Evolutionary conservation across 2,329 filamentous ascomycete genomes (phyloP).

Genomic region (Leptosphaerulina australis): DNA sequence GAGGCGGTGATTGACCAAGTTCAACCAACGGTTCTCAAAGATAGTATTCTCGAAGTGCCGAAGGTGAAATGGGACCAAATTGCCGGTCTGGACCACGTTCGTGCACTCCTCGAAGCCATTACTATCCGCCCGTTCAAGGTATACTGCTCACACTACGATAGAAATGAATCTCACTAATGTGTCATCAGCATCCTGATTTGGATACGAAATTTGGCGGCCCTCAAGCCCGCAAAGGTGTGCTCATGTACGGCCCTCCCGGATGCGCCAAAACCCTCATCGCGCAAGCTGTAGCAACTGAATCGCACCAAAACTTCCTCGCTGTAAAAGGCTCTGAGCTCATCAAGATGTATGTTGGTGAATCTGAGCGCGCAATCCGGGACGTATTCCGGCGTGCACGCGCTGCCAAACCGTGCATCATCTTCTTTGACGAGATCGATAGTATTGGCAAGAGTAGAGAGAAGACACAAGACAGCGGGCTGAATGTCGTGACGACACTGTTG

Average conservation of each 20-base stretch:
- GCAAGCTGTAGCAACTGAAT: slow-evolving; percentile 88
- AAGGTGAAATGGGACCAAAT: slow-evolving; percentile 87
- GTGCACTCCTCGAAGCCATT: slow-evolving; percentile 63
- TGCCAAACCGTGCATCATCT: slow-evolving; percentile 90
- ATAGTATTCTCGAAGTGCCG: slow-evolving; percentile 86
- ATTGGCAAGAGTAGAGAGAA: slow-evolving; percentile 68
- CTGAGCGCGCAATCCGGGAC: slow-evolving; percentile 82
- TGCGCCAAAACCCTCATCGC: slow-evolving; percentile 94
- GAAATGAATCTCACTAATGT: slow-evolving; percentile 8
- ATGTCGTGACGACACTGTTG: slow-evolving; percentile 85
- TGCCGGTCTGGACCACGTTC: slow-evolving; percentile 80
- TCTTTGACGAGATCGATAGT: slow-evolving; percentile 95
- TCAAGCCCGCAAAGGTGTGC: slow-evolving; percentile 73
- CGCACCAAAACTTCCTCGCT: slow-evolving; percentile 89
- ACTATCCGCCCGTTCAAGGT: slow-evolving; percentile 65
- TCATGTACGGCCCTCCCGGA: slow-evolving; percentile 90
- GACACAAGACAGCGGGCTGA: slow-evolving; percentile 64
- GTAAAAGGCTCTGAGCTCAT: slow-evolving; percentile 93
- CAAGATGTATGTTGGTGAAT: slow-evolving; percentile 97
- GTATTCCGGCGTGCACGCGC: slow-evolving; percentile 84
- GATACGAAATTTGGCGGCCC: slow-evolving; percentile 44
- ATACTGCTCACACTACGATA: slow-evolving; percentile 15
- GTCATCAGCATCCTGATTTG: slow-evolving; percentile 43
- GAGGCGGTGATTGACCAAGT: slow-evolving; percentile 69
- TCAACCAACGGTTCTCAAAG: slow-evolving; percentile 84